Evolutionary conservation across 352 stramenopile species (phyloP).

Genomic region (Blastocystis sp.): DNA sequence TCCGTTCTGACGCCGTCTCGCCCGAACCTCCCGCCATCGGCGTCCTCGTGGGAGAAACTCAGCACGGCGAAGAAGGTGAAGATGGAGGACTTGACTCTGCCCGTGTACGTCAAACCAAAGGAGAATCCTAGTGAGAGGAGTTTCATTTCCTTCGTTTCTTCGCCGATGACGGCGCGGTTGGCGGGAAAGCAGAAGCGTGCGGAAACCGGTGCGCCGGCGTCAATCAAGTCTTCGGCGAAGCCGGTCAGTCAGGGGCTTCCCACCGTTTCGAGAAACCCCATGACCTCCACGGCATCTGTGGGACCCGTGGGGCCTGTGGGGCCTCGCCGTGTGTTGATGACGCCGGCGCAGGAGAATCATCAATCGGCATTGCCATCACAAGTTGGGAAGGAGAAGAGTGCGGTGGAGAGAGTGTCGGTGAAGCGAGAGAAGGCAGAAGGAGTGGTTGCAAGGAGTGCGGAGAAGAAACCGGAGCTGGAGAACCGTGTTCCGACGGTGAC

Average conservation of each 20-base stretch:
- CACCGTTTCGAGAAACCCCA: too few relatives aligned
- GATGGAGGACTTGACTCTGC: slow-evolving; percentile 26
- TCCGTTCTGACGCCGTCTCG: neutral
- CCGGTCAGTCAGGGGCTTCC: neutral
- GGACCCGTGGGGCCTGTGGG: neutral
- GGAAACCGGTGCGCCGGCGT: too few relatives aligned
- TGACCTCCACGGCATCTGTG: neutral
- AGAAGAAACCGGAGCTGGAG: neutral
- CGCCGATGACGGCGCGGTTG: neutral
- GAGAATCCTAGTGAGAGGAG: slow-evolving; percentile 8
- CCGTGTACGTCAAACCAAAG: neutral
- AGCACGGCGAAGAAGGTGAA: neutral
- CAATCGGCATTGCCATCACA: neutral
- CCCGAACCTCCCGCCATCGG: neutral
- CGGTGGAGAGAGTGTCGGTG: neutral
- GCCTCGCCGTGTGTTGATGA: neutral
- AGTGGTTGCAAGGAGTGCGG: neutral
- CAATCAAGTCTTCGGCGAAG: neutral
- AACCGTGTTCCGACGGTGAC: neutral
- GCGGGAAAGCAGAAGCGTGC: neutral
- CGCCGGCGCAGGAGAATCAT: neutral
- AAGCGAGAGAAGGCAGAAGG: neutral
- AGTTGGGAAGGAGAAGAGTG: neutral
- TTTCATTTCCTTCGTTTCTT: slow-evolving; percentile 55
- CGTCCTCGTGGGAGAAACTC: neutral